Base-by-base conservation (phyloP, 1,139 yeast genomes). In the Pneumocystis murina region DNA sequence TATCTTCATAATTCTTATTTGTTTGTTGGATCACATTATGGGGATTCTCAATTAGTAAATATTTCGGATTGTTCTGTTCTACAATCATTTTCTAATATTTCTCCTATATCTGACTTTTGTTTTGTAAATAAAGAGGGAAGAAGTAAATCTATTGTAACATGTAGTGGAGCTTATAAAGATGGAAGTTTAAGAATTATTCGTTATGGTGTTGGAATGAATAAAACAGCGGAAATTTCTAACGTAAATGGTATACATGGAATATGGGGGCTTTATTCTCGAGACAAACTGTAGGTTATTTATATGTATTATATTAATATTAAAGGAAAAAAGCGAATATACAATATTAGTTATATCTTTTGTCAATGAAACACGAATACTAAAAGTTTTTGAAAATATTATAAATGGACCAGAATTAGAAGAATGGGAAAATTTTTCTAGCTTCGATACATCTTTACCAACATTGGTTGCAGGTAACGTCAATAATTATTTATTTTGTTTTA, bases 151-250 rank as follows among this genome's bases (percentile, higher is more conserved):
- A 60, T 68, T 20, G 61, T 68, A 14, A 68, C 70, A 1, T 69
- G 70, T 63, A 67, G 68, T 16, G 70, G 70, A 38, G 70, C 67
- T 20, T 68, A 68, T 59, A 68, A 65, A 62, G 68, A 69, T 12
- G 70, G 70, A 30, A 63, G 68, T n/a, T 59, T 68, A 28, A 57
- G 68, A 17, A 60, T 68, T 33, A 62, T 68, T 28, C 66, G 65
- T 16, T 62, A 67, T 28, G 69, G 69, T 16, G 66, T 68, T 30
- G 69, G 68, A 30, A 65, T 68, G 55, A 64, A 61, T 12, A 65
- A 66, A 6, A 41, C 30, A 41, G 66, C 64, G 14, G 68, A 64
- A 48, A 63, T 68, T 30, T 59, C 48, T 12, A 62, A 41, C 17
- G 33, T 64, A 10, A 28, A 41, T 6, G 68, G 66, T 16, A 61